Base-by-base conservation (phyloP, 805 yeast species). In the Saccharomycopsis oosterbeekiorum region DNA sequence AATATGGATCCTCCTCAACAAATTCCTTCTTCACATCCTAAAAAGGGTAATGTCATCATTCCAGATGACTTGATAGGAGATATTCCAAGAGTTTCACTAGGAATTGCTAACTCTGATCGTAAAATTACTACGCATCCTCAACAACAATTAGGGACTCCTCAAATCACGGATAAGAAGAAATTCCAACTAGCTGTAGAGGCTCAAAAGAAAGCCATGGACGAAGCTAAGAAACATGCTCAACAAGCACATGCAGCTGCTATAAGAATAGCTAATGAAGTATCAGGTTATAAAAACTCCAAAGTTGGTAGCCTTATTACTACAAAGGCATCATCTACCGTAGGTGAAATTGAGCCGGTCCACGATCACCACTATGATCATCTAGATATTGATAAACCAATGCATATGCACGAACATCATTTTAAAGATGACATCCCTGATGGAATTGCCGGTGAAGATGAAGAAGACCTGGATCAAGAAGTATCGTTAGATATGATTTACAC, bases 1-100 rank as follows among this genome's bases (percentile, higher is more conserved):
- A 78, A 78, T 0, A 78, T 77, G 64, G 97, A 92, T 71, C 97
- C 97, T 1, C 96, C 97, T 0, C 97, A 92, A 69, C 97, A 91
- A 70, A 88, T 92, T 64, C 97, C 97, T 1, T 87, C 96, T 1
- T 76, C 96, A 68, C 80, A 79, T 63, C 97, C 97, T 6, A 78
- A 85, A 65, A 79, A 80, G 67, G 97, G 97, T 8, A 86, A 89
- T 68, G 91, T 86, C 24, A 77, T 81, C 11, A 78, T 81, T 17
- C 89, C 92, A 0, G 89, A 86, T 54, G 93, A 88, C 68, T 67
- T 86, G 64, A 62, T 75, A 37, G 71, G 76, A 19, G 84, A 86
- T 0, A 82, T 82, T 0, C 84, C 89, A 0, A 75, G 84, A 64
- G 76, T 88, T 39, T 81, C 88, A 0, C 77, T 84, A 58, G 96